Evolutionary conservation across 2,329 filamentous ascomycete species (phyloP).

Genomic region (Xylariaceae sp.): DNA sequence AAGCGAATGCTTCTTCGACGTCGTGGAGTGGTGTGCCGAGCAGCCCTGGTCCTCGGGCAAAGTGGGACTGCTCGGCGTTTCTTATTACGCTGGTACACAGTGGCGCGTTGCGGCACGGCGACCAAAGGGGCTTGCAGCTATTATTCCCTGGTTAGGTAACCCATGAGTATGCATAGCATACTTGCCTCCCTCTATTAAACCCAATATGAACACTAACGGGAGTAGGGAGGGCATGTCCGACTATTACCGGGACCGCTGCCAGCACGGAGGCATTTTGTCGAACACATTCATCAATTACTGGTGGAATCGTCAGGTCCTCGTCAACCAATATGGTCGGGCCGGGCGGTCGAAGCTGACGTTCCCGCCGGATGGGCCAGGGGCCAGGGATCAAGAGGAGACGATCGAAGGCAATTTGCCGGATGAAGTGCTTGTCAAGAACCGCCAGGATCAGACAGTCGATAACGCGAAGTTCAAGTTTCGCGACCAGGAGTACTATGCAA

Average conservation of each 20-base stretch:
- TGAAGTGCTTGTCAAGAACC: conserved; percentile 57
- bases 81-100: conserved; percentile 56
- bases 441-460: conserved; percentile 54
- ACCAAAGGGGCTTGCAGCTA: conserved; percentile 55
- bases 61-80: conserved; percentile 55
- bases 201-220: not conserved
- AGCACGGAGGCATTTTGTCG: conserved; percentile 67
- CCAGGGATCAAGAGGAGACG: conserved; percentile 52
- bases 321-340: conserved; percentile 70
- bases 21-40: conserved; percentile 56
- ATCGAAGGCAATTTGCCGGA: conserved; percentile 64
- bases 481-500: conserved; percentile 69
- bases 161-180: not conserved
- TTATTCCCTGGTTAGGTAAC: conserved; percentile 49
- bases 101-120: conserved; percentile 57
- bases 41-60: conserved; percentile 57
- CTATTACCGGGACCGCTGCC: conserved; percentile 62
- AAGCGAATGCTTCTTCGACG: conserved; percentile 55
- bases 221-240: conserved; percentile 61
- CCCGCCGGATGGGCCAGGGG: conserved; percentile 40
- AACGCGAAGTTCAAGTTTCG: conserved; percentile 61
- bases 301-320: conserved; percentile 71
- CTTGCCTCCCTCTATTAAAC: not conserved
- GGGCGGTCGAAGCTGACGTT: conserved; percentile 41
- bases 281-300: conserved; percentile 67